Conservation (phyloP, 495 filamentous ascomycete species). For the Collariella sp. region DNA sequence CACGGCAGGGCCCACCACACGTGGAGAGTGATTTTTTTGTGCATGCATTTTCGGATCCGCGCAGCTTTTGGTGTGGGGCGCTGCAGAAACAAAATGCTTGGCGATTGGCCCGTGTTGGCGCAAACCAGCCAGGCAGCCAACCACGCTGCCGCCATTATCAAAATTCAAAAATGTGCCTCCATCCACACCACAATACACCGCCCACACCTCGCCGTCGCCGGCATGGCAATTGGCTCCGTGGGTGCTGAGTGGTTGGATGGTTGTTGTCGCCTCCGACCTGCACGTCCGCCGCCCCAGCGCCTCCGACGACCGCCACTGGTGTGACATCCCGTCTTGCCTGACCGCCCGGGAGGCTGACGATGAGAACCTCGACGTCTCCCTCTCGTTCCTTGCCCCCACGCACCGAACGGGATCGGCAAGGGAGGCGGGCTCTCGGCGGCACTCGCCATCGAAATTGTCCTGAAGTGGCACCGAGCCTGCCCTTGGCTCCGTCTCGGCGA, state of each 20-base stretch:
- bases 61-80: neutral
- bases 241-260: no score
- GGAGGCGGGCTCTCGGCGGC: neutral
- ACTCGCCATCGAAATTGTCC: neutral
- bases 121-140: neutral
- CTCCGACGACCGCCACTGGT: neutral
- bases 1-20: conserved; percentile 1
- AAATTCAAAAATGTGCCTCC: neutral
- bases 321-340: no score
- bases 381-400: neutral
- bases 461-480: neutral
- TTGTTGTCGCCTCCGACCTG: neutral
- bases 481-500: neutral
- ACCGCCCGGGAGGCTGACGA: neutral
- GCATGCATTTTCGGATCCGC: conserved; percentile 7
- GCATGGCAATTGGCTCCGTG: no score
- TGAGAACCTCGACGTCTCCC: neutral
- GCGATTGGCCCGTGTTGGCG: neutral
- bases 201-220: no score
- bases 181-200: no score
- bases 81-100: neutral
- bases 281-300: neutral
- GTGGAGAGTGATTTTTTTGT: conserved; percentile 10
- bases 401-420: conserved; percentile 6
- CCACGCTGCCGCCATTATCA: conserved; percentile 2